phyloP scores from a whole-genome alignment of 331 rosid species.

The Acacia pycnantha region DNA sequence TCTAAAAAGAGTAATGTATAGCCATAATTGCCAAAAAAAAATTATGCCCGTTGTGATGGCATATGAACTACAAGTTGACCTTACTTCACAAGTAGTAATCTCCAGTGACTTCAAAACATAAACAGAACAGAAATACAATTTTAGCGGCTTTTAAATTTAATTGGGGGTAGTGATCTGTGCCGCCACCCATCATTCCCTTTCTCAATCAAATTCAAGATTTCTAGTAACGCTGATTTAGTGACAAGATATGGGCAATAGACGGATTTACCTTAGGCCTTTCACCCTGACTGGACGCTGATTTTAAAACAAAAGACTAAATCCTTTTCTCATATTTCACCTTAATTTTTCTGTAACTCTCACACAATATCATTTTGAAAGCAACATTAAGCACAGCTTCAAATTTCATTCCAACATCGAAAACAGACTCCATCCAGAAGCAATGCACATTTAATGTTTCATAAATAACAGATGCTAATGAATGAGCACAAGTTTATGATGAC shows the following conservation, averaged over 20 bases:
- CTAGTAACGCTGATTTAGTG: not conserved
- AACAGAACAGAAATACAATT: not conserved
- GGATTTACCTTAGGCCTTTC: too few relatives aligned
- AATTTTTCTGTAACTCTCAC: not conserved
- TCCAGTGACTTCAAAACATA: not conserved
- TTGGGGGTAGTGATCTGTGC: not conserved
- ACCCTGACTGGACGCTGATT: too few relatives aligned
- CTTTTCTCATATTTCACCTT: constrained; percentile 7
- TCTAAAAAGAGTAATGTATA: not conserved
- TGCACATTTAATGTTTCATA: not conserved
- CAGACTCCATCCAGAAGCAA: not conserved
- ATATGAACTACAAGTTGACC: not conserved
- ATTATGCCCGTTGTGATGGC: not conserved
- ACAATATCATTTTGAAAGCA: constrained; percentile 13
- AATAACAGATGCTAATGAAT: not conserved
- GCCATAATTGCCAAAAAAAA: not conserved
- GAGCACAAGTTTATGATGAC: not conserved
- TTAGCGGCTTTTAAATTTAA: not conserved
- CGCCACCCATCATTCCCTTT: not conserved
- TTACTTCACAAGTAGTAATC: not conserved
- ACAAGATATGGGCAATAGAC: too few relatives aligned
- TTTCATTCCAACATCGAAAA: not conserved
- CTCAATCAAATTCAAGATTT: not conserved
- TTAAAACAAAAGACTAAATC: not conserved
- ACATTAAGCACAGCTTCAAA: not conserved